Evolutionary conservation across 1,284 basidiomycete genomes (phyloP).

Genomic region (Trichosporon asahii): DNA sequence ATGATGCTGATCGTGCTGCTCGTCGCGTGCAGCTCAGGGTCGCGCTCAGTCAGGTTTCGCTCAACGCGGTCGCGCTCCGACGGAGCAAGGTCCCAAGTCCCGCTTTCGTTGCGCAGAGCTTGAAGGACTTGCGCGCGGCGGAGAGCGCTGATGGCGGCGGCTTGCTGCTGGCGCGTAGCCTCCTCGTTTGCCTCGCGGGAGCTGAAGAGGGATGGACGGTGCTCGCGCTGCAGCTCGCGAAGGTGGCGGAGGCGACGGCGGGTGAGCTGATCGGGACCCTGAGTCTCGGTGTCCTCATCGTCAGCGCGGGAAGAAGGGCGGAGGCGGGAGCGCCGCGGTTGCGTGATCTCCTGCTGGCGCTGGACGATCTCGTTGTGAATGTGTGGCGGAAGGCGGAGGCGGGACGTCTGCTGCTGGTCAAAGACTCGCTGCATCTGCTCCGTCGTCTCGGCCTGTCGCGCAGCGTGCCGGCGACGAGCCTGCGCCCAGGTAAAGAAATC

Average conservation of each 20-base stretch:
- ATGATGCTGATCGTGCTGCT: slow-evolving; percentile 3
- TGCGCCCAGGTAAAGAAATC: slow-evolving; percentile 9
- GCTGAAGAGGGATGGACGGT: not conserved
- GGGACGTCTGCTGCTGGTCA: not conserved
- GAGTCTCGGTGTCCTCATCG: not conserved
- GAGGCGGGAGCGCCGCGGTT: not conserved
- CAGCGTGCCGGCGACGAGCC: not conserved
- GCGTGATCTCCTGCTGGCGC: not conserved
- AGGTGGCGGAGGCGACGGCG: not conserved
- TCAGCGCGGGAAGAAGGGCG: not conserved
- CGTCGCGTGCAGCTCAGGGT: not conserved
- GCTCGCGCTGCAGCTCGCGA: not conserved
- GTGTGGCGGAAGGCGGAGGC: not conserved
- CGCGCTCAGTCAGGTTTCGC: not conserved
- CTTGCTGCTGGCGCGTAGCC: not conserved
- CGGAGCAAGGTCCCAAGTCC: not conserved
- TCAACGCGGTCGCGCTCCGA: not conserved
- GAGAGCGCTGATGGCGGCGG: not conserved
- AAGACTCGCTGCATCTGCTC: not conserved
- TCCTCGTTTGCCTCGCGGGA: not conserved
- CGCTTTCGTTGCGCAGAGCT: not conserved
- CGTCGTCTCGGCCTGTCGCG: not conserved
- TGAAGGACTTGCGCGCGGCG: not conserved
- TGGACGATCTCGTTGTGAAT: not conserved
- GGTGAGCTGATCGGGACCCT: not conserved